A percentile compares a stretch with the other conserved stretches of the same genome.
phyloP scores from a whole-genome alignment of 306 rosid genomes.

The Citrullus amarus region DNA sequence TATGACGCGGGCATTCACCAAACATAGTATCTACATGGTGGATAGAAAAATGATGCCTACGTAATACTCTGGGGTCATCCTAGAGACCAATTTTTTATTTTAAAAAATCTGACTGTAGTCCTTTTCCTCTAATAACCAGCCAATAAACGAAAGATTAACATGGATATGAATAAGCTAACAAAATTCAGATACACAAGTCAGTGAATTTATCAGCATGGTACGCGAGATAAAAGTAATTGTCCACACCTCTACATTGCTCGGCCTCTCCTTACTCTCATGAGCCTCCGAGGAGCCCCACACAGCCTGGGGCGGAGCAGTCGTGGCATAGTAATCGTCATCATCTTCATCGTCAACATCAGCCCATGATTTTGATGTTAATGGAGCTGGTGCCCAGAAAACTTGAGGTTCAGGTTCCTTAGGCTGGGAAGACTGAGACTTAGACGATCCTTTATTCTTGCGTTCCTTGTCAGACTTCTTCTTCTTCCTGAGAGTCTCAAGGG shows the following conservation, averaged over 20 bases:
- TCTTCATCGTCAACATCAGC: slow-evolving; percentile 85
- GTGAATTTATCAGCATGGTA: not conserved
- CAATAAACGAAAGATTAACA: not conserved
- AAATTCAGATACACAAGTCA: not conserved
- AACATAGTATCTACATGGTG: not conserved
- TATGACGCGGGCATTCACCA: not conserved
- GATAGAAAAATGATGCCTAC: not conserved
- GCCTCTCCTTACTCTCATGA: slow-evolving; percentile 32
- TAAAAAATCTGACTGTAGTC: not conserved
- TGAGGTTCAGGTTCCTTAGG: slow-evolving; percentile 46
- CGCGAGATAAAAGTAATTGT: not conserved
- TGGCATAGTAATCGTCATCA: slow-evolving; percentile 72
- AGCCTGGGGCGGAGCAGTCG: slow-evolving; percentile 64
- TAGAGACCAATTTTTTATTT: not conserved
- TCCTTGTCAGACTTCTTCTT: slow-evolving; percentile 93
- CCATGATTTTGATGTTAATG: slow-evolving; percentile 63
- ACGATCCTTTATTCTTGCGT: slow-evolving; percentile 44
- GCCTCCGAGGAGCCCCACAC: slow-evolving; percentile 49
- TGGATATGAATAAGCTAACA: not conserved
- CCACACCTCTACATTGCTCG: slow-evolving; percentile 55
- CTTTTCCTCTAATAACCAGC: not conserved
- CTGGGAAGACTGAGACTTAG: slow-evolving; percentile 32
- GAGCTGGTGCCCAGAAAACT: slow-evolving; percentile 70
- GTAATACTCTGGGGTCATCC: not conserved
- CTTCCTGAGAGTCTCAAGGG: slow-evolving; percentile 74